Evolutionary conservation across 306 rosid species (phyloP).

Genomic region (Fagus crenata): DNA sequence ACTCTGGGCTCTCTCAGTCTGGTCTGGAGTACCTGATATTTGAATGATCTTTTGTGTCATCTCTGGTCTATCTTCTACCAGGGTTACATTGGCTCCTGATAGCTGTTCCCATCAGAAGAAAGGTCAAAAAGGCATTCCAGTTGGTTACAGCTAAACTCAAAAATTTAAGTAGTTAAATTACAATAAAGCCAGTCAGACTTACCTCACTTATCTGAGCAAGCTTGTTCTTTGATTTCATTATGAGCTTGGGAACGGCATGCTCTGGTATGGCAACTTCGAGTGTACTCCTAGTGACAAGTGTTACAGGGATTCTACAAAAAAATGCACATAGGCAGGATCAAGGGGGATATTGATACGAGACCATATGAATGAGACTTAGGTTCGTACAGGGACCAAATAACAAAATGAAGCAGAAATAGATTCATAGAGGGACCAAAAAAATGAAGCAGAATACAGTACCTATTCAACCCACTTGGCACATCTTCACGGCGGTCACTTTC

Average conservation of each 20-base stretch:
- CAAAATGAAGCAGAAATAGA: background rate
- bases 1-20: constrained; percentile 98
- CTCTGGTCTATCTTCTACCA: constrained; percentile 86
- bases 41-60: constrained; percentile 71
- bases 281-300: constrained; percentile 92
- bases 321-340: background rate
- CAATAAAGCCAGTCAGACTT: constrained; percentile 28
- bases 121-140: constrained; percentile 12
- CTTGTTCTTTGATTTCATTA: constrained; percentile 86
- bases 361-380: background rate
- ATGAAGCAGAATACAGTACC: constrained; percentile 46
- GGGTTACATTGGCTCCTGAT: constrained; percentile 90
- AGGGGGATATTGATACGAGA: background rate
- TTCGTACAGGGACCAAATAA: background rate
- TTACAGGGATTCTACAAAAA: constrained; percentile 60
- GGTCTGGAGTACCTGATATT: constrained; percentile 94
- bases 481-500: constrained; percentile 78
- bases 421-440: constrained; percentile 6
- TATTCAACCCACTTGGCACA: constrained; percentile 59
- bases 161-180: constrained; percentile 5
- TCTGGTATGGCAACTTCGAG: constrained; percentile 95
- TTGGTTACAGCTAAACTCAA: constrained; percentile 5
- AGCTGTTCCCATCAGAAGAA: constrained; percentile 51
- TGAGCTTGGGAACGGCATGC: constrained; percentile 84
- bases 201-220: constrained; percentile 97